These are phyloP conservation scores for Ogataea trehaloabstinens DNA, from an alignment of 805 yeast genomes.

Conservation along the genomic window DNA sequence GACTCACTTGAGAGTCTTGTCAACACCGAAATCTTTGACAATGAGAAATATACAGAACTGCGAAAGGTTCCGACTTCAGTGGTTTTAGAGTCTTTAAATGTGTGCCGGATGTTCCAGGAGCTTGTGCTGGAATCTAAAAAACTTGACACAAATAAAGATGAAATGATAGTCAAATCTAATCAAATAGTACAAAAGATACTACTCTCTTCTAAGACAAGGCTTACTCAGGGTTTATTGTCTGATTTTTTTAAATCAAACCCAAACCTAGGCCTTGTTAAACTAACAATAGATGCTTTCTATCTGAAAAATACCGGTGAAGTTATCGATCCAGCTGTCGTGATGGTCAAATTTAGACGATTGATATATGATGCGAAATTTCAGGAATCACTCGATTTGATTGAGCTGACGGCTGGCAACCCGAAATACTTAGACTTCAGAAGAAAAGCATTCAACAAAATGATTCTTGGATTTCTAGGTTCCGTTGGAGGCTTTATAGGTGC, in stretches of 20 bases:
- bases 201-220: conserved; percentile 15
- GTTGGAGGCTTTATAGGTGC: conserved; percentile 39
- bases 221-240: conserved; percentile 19
- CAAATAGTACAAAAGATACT: conserved; percentile 18
- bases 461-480: conserved; percentile 42
- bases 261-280: conserved; percentile 20
- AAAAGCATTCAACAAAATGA: conserved; percentile 26
- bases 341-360: conserved; percentile 64
- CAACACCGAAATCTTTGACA: conserved; percentile 3
- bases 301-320: conserved; percentile 14
- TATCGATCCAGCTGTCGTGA: conserved; percentile 41
- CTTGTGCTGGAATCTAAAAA: conserved; percentile 22
- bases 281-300: conserved; percentile 27
- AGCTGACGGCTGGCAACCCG: conserved; percentile 56
- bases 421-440: conserved; percentile 43
- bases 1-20: conserved; percentile 8
- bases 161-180: conserved; percentile 21
- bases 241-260: conserved; percentile 27
- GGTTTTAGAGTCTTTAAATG: conserved; percentile 15
- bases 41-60: neutral
- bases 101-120: conserved; percentile 26
- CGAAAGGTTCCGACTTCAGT: conserved; percentile 6
- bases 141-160: conserved; percentile 18
- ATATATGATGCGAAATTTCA: conserved; percentile 56
- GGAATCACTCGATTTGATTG: conserved; percentile 56